phyloP scores from a whole-genome alignment of 164 flowering plant genomes.

The Vitis vinifera region DNA sequence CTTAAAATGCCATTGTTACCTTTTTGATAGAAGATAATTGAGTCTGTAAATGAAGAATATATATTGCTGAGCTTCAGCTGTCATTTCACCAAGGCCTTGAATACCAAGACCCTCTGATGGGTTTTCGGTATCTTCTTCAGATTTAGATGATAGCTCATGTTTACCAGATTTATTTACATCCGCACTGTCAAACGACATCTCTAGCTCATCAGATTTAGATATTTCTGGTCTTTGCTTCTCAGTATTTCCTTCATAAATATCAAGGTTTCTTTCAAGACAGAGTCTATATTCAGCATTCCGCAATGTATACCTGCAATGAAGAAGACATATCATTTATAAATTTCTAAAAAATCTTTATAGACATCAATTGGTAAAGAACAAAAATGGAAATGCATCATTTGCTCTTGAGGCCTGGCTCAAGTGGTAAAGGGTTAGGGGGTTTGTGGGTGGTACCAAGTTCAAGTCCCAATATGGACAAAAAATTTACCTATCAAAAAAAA shows the following conservation, averaged over 20 bases:
- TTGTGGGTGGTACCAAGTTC: no score
- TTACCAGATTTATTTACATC: slow-evolving; percentile 15
- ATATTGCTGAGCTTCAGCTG: slow-evolving; percentile 59
- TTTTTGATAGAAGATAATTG: slow-evolving; percentile 61
- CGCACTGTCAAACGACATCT: slow-evolving; percentile 22
- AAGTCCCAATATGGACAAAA: no score
- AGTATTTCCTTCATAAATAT: slow-evolving; percentile 36
- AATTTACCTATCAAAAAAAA: no score
- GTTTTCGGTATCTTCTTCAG: slow-evolving; percentile 23
- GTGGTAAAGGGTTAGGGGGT: no score
- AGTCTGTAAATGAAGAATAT: slow-evolving; percentile 55
- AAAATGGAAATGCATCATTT: background rate
- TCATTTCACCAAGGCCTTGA: slow-evolving; percentile 60
- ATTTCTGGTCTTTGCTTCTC: slow-evolving; percentile 31
- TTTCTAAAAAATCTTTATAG: background rate
- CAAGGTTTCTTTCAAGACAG: slow-evolving; percentile 76
- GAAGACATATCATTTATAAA: slow-evolving; percentile 1
- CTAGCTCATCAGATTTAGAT: slow-evolving; percentile 30
- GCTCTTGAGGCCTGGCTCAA: no score
- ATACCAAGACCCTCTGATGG: slow-evolving; percentile 22
- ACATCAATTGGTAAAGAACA: background rate
- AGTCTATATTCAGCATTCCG: slow-evolving; percentile 87
- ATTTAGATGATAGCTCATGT: slow-evolving; percentile 23
- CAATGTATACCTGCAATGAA: slow-evolving; percentile 63
- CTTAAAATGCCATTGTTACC: slow-evolving; percentile 27